Evolutionary conservation across 2,329 filamentous ascomycete species (phyloP), one percentile per base, ranked within the genome.

Genomic region (Colletotrichum sublineola): DNA sequence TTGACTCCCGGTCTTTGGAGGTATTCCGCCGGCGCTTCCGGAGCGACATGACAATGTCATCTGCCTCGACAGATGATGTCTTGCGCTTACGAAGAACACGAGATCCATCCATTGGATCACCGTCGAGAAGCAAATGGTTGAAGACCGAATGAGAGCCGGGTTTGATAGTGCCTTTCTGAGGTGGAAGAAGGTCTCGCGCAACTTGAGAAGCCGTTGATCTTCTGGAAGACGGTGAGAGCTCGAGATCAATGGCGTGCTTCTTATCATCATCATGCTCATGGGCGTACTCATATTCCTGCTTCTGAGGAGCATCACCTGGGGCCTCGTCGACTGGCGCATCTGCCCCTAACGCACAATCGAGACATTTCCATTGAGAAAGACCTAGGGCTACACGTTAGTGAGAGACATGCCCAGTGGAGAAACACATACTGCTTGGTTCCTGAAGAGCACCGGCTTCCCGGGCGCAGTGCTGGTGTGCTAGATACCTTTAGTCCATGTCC

Each of bases 391-490:
- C 42, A 5, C 50, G 56, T 33, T 9, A 36, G 38, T 29, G 42
- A 24, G 11, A 44, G 36, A 14, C 31, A 38, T 52, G 15, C 8
- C 46, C 31, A 2, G 15, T 60, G 50, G 40, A 11, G 3, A n/a
- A 18, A n/a, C 77, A 44, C 87, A 81, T 87, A 95, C 93, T 89
- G 20, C 14, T 68, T 20, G 38, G n/a, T 4, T 65, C 44, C 12
- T 33, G 33, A 6, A 72, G 83, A 75, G 89, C 89, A 71, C 89
- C 89, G 80, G 90, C 89, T 80, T 93, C 89, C 79, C 92, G 91
- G 71, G 94, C 95, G 83, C 96, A 98, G 88, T 96, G 93, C 81
- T 93, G 91, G 85, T 98, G 96, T 78, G 95, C 96, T 97, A 85
- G 80, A 85, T 78, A 82, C 75, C 70, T 79, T 88, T 77, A 87